Evolutionary conservation across 352 stramenopile species (phyloP), one percentile per base, ranked within the genome.

Genomic region (Pythium rishiriense): DNA sequence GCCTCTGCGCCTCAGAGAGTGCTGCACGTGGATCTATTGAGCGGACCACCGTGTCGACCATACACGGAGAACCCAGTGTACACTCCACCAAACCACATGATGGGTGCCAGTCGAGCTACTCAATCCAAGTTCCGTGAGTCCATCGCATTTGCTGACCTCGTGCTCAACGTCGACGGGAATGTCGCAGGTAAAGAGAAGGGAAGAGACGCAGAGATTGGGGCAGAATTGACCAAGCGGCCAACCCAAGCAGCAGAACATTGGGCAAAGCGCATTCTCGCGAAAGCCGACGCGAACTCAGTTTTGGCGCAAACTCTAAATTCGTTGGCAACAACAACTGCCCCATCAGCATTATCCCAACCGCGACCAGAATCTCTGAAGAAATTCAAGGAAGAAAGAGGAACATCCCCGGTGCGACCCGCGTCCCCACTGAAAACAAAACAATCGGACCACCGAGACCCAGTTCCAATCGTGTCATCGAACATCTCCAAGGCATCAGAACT

Each of bases 41-140:
- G 76, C 28, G 83, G 83, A 8, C 59, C 83, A 33, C 67, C 75
- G 0, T 88, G 82, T 42, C 79, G 85, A 12, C 75, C 85, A 3
- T 94, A 94, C 66, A 87, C 85, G 26, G 83, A 92, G 41, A 86
- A 87, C 37, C 73, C 76, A 17, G 52, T 94, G 48, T 94, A 94
- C 50, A 91, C 78, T 0, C 78, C 81, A 10, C 78, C 76, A 25
- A 72, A 75, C 15, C 81, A 82, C 39, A 60, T 65, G 7, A 31
- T 72, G 4, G 56, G 54, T 28, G 62, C 62, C 5, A 39, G 54
- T 19, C 55, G 48, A 25, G 19, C 48, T 8, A 41, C 56, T 2
- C 47, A 61, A 41, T n/a, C 47, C 9, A 60, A 41, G 19, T 66
- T 73, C 26, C 75, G 76, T 2, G 75, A 90, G 24, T 88, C 85